Evolutionary conservation across 2,329 filamentous ascomycete genomes (phyloP).

Genomic region (Ambrosiella beaveri): DNA sequence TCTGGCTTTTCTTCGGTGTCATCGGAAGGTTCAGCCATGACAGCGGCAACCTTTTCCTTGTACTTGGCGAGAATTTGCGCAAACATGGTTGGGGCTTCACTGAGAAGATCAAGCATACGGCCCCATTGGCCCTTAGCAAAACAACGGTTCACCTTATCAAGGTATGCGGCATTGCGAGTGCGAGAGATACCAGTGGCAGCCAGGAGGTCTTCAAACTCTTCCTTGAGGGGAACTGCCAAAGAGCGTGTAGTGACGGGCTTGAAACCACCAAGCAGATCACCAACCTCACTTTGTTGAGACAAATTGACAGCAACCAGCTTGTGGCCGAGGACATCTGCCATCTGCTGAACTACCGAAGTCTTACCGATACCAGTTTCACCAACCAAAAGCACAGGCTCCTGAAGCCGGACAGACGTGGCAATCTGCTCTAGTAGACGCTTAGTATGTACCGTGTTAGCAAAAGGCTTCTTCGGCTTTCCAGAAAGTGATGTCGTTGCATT

Average conservation of each 20-base stretch:
- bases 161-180: slow-evolving; percentile 73
- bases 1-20: slow-evolving; percentile 15
- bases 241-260: slow-evolving; percentile 87
- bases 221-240: slow-evolving; percentile 74
- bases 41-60: slow-evolving; percentile 22
- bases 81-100: slow-evolving; percentile 77
- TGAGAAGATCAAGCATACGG: slow-evolving; percentile 72
- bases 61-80: slow-evolving; percentile 47
- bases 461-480: slow-evolving; percentile 43
- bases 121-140: slow-evolving; percentile 73
- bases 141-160: slow-evolving; percentile 63
- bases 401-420: slow-evolving; percentile 59
- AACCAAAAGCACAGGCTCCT: slow-evolving; percentile 87
- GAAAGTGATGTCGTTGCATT: slow-evolving; percentile 27
- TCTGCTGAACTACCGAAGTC: slow-evolving; percentile 85
- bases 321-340: slow-evolving; percentile 68
- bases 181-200: slow-evolving; percentile 67
- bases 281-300: slow-evolving; percentile 92
- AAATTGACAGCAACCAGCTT: slow-evolving; percentile 87
- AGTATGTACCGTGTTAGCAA: slow-evolving; percentile 78
- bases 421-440: slow-evolving; percentile 77
- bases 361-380: slow-evolving; percentile 98
- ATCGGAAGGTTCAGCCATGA: slow-evolving; percentile 19
- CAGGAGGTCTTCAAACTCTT: slow-evolving; percentile 86
- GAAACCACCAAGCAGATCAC: slow-evolving; percentile 89